These are phyloP conservation scores for Diddensiella santjacobensis DNA, from an alignment of 805 yeast species.

Conservation along the genomic window DNA sequence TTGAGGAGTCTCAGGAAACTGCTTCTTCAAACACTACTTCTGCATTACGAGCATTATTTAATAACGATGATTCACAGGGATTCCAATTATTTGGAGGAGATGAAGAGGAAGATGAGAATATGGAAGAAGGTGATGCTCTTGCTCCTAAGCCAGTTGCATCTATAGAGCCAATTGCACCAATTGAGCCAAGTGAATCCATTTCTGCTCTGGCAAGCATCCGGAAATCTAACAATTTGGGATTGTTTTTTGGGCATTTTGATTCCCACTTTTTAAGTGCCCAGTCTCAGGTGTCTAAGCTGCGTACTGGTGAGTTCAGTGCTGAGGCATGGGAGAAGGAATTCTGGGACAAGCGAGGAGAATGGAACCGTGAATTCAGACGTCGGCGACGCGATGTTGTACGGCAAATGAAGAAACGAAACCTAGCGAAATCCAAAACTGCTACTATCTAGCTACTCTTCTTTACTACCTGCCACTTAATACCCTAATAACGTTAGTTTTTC, in stretches of 20 bases:
- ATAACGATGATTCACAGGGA: constrained; percentile 13
- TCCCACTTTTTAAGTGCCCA: constrained; percentile 88
- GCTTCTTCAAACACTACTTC: constrained; percentile 4
- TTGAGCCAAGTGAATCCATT: background rate
- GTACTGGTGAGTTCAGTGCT: constrained; percentile 29
- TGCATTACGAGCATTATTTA: constrained; percentile 20
- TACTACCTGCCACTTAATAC: background rate
- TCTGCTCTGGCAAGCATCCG: background rate
- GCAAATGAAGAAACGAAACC: constrained; percentile 44
- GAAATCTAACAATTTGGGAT: constrained; percentile 20
- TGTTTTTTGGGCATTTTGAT: constrained; percentile 78
- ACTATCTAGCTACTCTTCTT: background rate
- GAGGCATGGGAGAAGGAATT: constrained; percentile 69
- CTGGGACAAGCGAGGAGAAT: constrained; percentile 77
- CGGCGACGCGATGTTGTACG: constrained; percentile 70
- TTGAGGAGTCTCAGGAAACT: constrained; percentile 5
- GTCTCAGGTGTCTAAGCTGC: constrained; percentile 55
- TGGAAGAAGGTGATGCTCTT: background rate
- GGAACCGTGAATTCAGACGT: constrained; percentile 70
- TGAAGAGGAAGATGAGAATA: constrained; percentile 16
- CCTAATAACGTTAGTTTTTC: background rate
- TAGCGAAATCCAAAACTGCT: constrained; percentile 12
- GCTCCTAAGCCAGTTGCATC: background rate
- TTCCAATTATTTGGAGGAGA: constrained; percentile 24
- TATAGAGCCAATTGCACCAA: background rate